phyloP scores from a whole-genome alignment of 139 green algal genomes.

The Spirogloea muscicola region DNA sequence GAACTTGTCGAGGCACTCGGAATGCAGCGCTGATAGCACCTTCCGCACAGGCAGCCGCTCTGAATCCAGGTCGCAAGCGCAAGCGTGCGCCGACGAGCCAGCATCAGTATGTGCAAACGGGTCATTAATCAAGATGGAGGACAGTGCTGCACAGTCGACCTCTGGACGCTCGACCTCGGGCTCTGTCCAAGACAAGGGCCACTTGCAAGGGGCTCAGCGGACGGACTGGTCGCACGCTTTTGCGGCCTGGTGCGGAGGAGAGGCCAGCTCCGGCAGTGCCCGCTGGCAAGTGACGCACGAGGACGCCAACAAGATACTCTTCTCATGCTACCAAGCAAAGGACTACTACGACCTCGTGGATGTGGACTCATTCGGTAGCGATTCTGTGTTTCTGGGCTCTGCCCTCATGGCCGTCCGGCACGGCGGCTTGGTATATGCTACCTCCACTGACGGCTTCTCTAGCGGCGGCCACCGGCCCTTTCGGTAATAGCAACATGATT shows the following conservation, averaged over 20 bases:
- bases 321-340: conserved; percentile 51
- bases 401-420: conserved; percentile 45
- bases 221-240: not conserved
- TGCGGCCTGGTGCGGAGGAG: not conserved
- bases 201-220: not conserved
- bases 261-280: not conserved
- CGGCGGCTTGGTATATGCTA: conserved; percentile 69
- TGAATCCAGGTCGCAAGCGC: not conserved
- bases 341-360: conserved; percentile 67
- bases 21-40: not conserved
- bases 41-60: not conserved
- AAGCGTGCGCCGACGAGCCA: not conserved
- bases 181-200: not conserved
- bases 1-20: conserved; percentile 51
- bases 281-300: conserved; percentile 31
- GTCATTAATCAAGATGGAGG: not conserved
- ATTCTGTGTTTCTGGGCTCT: conserved; percentile 46
- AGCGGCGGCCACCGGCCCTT: conserved; percentile 41
- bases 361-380: conserved; percentile 63
- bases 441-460: conserved; percentile 63
- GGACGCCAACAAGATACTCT: conserved; percentile 44
- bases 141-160: not conserved
- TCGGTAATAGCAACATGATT: not conserved
- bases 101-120: not conserved
- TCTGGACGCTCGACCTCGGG: not conserved